A percentile compares a stretch with the other conserved stretches of the same genome.
phyloP scores from a whole-genome alignment of 2,329 filamentous ascomycete genomes.

The Talaromyces atroroseus region DNA sequence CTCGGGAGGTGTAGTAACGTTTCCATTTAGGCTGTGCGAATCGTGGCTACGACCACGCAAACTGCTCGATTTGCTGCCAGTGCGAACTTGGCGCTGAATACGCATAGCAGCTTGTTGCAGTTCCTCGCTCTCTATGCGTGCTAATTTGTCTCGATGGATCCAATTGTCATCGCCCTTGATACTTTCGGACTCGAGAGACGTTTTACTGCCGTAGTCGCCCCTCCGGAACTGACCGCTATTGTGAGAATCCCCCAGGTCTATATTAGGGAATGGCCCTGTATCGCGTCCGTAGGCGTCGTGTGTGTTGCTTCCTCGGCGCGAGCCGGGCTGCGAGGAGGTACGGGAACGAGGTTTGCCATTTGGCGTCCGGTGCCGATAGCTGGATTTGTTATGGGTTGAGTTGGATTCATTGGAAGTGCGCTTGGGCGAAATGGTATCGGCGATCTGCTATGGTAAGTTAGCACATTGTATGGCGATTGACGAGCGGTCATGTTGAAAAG shows the following conservation, averaged over 20 bases:
- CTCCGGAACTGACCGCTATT: conserved; percentile 16
- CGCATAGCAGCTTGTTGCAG: conserved; percentile 44
- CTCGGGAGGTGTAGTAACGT: conserved; percentile 23
- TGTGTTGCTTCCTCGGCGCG: conserved; percentile 16
- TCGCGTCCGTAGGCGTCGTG: conserved; percentile 22
- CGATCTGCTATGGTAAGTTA: not conserved
- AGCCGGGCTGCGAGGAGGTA: conserved; percentile 25
- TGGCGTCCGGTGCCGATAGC: conserved; percentile 25
- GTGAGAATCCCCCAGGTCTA: conserved; percentile 21
- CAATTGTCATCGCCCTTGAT: conserved; percentile 35
- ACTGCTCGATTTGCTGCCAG: conserved; percentile 31
- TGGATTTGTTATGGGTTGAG: conserved; percentile 23
- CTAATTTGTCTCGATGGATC: conserved; percentile 49
- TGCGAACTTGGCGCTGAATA: conserved; percentile 34
- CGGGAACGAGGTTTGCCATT: conserved; percentile 29
- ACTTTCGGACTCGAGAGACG: conserved; percentile 20
- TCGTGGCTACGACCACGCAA: conserved; percentile 36
- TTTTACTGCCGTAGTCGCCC: conserved; percentile 18
- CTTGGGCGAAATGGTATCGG: conserved; percentile 8
- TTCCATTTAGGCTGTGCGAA: conserved; percentile 26
- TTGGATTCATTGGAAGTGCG: conserved; percentile 36
- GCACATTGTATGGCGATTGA: not conserved
- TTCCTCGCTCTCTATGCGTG: conserved; percentile 47
- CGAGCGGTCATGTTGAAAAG: not conserved
- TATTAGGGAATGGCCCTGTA: conserved; percentile 24